Evolutionary conservation across 345 rosid species (phyloP), one percentile per base, ranked within the genome.

Genomic region (Viola odorata): DNA sequence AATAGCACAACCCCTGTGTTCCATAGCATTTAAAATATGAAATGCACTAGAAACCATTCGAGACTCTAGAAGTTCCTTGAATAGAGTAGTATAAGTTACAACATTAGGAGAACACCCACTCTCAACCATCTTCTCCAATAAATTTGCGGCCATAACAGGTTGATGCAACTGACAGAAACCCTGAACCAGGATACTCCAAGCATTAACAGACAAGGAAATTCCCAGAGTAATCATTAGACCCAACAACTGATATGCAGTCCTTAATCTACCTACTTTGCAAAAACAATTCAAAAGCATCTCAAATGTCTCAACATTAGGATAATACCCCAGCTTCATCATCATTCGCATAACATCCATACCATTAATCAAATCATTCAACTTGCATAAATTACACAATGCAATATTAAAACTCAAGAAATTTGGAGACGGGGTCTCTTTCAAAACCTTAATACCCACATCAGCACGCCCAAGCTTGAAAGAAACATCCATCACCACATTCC

Each of bases 321-420:
- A 80, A 81, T 75, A 80, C 1, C 96, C 81, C 55, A 71, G 61
- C 62, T 60, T 57, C 57, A 84, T 15, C 91, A 89, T 84, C 51
- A 66, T 78, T 67, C 72, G 71, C 42, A 80, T 45, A 39, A 77
- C 82, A 62, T 65, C 47, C 72, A 69, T 77, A n/a, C 74, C 68
- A 44, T 62, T 67, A 62, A 50, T 47, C 23, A 65, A 60, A 69
- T 89, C 80, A 12, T 54, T 69, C 62, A 67, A 60, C 70, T 74
- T 84, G 58, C 86, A 81, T 51, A 89, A 73, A 66, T 86, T 77
- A 64, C 83, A 55, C 70, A 89, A 68, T 0, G 89, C 83, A 65
- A 80, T 78, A 55, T 77, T 85, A 50, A 80, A 89, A 68, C 74
- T 82, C 61, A 80, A 79, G 73, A 89, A 89, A 69, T 86, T 86